Base-by-base conservation (phyloP, 495 filamentous ascomycete species). In the Thermothielavioides terrestris region DNA sequence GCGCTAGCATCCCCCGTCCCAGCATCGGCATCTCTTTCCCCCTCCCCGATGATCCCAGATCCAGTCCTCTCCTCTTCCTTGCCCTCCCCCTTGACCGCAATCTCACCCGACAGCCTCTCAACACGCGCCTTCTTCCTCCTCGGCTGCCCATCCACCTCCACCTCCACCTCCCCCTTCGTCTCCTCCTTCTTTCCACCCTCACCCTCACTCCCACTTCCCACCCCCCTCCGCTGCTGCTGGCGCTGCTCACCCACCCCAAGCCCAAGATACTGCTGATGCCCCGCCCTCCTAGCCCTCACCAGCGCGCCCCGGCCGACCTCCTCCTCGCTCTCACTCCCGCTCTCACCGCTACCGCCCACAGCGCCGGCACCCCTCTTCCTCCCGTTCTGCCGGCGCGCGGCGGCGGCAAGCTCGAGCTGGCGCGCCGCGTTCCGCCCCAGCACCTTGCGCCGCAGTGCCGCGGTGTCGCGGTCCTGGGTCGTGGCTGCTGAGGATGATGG, bases 261-360 rank as follows among this genome's bases (percentile, higher is more conserved):
- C 14, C 27, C 27, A n/a, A 6, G 27, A 1, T 2, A 18, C 31
- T 23, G 11, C 2, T 20, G 9, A 9, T 1, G 17, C 32, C 25
- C 20, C 7, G 20, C 25, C 26, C 11, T 31, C 15, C 43, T 76
- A 27, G 48, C 66, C 42, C 70, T 70, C 17, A 80, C 75, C 32
- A 79, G 57, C 40, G 75, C 72, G 21, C 77, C 71, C 49, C 81
- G 66, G n/a, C 82, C 81, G 45, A 75, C 68, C 20, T 84, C 80
- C 23, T 85, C 81, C 35, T 82, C 80, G 42, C 77, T 72, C 37
- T 64, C 61, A 28, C 68, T 74, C 7, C 73, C 72, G 2, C 1
- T 36, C 17, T 28, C 38, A 22, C 27, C 26, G 4, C 26, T 22
- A 12, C 22, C 32, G 53, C 10, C 55, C 25, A 62, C 20, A 28